Evolutionary conservation across 306 rosid genomes (phyloP).

Genomic region (Arachis hypogaea): DNA sequence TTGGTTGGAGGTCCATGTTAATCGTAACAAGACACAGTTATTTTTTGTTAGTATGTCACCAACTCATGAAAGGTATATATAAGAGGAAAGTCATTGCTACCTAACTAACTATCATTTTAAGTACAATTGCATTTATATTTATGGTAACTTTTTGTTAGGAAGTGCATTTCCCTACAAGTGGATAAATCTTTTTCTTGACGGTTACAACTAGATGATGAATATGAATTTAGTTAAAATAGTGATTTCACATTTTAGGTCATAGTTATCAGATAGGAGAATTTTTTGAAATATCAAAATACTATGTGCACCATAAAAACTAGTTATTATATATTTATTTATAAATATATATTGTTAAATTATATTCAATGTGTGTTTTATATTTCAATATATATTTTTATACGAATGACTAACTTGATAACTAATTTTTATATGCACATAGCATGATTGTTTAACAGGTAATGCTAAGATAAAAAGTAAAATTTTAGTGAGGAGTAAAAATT

Average conservation of each 20-base stretch:
- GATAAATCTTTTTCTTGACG: too few relatives aligned
- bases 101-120: background rate
- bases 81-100: conserved; percentile 54
- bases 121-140: background rate
- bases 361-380: too few relatives aligned
- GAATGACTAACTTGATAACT: too few relatives aligned
- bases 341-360: too few relatives aligned
- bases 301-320: too few relatives aligned
- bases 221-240: background rate
- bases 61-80: conserved; percentile 78
- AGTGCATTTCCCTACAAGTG: background rate
- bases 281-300: background rate
- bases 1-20: conserved; percentile 89
- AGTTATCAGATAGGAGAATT: background rate
- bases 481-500: too few relatives aligned
- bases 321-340: too few relatives aligned
- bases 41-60: conserved; percentile 96
- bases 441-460: too few relatives aligned
- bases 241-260: background rate
- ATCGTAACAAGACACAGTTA: conserved; percentile 65
- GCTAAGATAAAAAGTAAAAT: too few relatives aligned
- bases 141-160: background rate
- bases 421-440: too few relatives aligned
- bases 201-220: background rate
- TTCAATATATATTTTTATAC: too few relatives aligned